Conservation (phyloP, 78 protist genomes). For the Cavenderia fasciculata region DNA sequence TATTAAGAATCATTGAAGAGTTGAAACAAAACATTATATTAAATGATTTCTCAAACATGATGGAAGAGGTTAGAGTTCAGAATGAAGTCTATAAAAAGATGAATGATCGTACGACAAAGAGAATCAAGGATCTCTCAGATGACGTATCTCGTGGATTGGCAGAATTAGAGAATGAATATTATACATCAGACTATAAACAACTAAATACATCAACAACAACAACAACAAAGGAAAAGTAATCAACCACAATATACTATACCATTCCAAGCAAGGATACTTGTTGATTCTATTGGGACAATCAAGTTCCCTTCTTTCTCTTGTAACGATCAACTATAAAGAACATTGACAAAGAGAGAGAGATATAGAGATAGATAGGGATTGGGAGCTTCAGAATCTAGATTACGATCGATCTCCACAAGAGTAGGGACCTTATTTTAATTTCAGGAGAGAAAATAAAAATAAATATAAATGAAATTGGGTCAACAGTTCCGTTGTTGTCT, state of each 20-base stretch:
- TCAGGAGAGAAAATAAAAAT: no score
- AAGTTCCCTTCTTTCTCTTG: no score
- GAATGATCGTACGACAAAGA: constrained; percentile 51
- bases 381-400: no score
- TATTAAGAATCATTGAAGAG: constrained; percentile 64
- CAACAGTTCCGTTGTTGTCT: no score
- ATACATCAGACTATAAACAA: constrained; percentile 50
- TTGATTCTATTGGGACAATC: no score
- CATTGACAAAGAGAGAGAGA: no score
- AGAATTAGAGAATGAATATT: constrained; percentile 69
- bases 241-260: not conserved
- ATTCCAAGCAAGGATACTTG: no score
- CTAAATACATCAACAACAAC: not conserved
- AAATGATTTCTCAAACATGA: constrained; percentile 67
- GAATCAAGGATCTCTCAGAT: constrained; percentile 37
- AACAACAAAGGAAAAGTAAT: not conserved
- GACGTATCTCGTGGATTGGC: constrained; percentile 31
- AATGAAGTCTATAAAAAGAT: constrained; percentile 45
- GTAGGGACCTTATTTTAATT: no score
- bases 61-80: constrained; percentile 64
- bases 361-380: no score
- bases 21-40: constrained; percentile 60
- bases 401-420: no score
- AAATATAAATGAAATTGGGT: no score
- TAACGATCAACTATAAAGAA: no score